phyloP scores from a whole-genome alignment of 225 moss, liverwort and hornwort genomes.

The Physcomitrium patens region DNA sequence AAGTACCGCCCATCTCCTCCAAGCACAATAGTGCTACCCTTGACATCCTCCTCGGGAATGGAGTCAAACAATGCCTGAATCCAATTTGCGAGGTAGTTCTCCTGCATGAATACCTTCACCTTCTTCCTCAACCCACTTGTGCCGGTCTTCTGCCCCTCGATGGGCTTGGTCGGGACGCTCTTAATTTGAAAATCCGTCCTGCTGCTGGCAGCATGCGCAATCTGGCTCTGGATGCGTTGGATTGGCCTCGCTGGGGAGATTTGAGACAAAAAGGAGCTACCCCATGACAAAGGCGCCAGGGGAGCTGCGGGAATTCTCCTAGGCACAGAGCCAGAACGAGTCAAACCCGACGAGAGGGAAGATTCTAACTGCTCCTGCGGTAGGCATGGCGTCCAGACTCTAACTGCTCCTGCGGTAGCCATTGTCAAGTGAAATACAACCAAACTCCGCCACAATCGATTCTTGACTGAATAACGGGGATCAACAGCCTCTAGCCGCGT shows the following conservation, averaged over 20 bases:
- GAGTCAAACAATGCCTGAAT: constrained; percentile 94
- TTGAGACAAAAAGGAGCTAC: constrained; percentile 32
- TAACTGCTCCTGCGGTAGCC: constrained; percentile 40
- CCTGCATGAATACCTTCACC: constrained; percentile 88
- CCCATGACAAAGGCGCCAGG: constrained; percentile 41
- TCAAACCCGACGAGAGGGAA: constrained; percentile 23
- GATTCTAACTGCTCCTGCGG: constrained; percentile 36
- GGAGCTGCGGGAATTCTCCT: constrained; percentile 30
- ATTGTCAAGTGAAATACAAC: constrained; percentile 22
- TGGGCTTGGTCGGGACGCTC: constrained; percentile 71
- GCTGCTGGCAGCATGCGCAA: constrained; percentile 52
- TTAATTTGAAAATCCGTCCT: constrained; percentile 53
- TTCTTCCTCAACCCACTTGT: constrained; percentile 93
- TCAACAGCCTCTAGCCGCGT: too few relatives aligned
- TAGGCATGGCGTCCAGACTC: constrained; percentile 26
- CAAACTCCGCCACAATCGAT: background rate
- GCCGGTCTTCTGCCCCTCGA: constrained; percentile 96
- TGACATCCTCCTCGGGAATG: constrained; percentile 70
- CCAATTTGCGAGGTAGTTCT: constrained; percentile 95
- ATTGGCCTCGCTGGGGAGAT: background rate
- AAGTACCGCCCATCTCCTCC: constrained; percentile 97
- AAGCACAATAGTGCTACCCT: constrained; percentile 86
- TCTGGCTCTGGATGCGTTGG: constrained; percentile 34
- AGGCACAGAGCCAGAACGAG: constrained; percentile 10
- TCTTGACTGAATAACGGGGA: too few relatives aligned